Conservation (phyloP, 1,284 basidiomycete genomes). For the Athelia sp. region DNA sequence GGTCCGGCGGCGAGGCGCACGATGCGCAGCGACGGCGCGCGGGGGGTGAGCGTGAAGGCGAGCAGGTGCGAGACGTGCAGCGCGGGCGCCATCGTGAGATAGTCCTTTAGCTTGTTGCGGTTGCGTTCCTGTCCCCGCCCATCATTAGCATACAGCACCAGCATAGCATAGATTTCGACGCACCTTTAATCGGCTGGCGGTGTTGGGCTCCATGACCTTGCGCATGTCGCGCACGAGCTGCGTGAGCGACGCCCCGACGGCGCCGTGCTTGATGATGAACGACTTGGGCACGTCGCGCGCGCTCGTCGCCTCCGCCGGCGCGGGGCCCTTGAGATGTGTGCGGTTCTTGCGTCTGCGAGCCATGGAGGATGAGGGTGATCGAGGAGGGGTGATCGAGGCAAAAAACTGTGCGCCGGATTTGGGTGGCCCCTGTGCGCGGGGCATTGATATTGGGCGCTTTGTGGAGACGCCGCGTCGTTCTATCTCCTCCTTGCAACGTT, state of each 20-base stretch:
- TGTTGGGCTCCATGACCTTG: constrained; percentile 98
- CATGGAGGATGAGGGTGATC: constrained; percentile 40
- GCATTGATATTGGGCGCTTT: too few relatives aligned
- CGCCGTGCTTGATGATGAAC: constrained; percentile 93
- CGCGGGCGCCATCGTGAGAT: constrained; percentile 87
- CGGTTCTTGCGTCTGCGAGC: constrained; percentile 79
- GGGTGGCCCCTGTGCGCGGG: background rate
- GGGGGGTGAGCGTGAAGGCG: constrained; percentile 84
- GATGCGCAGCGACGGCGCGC: constrained; percentile 85
- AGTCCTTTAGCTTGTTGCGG: constrained; percentile 93
- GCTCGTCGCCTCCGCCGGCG: constrained; percentile 22
- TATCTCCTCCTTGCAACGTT: too few relatives aligned
- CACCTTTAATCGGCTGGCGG: constrained; percentile 85
- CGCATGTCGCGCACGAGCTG: constrained; percentile 91
- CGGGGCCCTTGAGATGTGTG: constrained; percentile 74
- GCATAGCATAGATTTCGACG: too few relatives aligned
- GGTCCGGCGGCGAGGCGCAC: constrained; percentile 90
- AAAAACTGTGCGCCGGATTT: background rate
- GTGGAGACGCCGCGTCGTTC: too few relatives aligned
- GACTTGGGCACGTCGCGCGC: constrained; percentile 56
- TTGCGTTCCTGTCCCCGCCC: constrained; percentile 93
- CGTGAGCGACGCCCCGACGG: constrained; percentile 82
- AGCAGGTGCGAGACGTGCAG: constrained; percentile 92
- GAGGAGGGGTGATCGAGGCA: background rate
- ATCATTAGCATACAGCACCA: too few relatives aligned